These are phyloP conservation scores for Fusarium sororula DNA, from an alignment of 2,329 filamentous ascomycete species.

Conservation along the genomic window DNA sequence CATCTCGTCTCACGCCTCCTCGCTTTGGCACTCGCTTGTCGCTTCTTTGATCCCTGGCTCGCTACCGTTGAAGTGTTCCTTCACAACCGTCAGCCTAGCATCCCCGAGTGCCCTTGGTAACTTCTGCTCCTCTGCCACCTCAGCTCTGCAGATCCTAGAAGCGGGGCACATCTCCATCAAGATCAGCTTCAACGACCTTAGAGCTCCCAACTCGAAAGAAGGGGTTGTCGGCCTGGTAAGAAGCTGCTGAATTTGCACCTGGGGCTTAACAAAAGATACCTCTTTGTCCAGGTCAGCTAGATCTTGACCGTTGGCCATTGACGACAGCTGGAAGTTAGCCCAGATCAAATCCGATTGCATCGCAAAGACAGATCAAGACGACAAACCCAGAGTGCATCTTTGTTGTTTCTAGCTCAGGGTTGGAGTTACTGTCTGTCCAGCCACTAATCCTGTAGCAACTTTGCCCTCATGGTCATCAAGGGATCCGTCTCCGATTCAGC, in stretches of 20 bases:
- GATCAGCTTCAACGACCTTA: slow-evolving; percentile 24
- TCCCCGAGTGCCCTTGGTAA: slow-evolving; percentile 11
- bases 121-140: slow-evolving; percentile 29
- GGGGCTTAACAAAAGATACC: background rate
- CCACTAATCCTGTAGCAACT: slow-evolving; percentile 37
- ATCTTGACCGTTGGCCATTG: slow-evolving; percentile 2
- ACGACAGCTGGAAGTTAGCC: background rate
- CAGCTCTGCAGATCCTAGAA: slow-evolving; percentile 35
- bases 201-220: slow-evolving; percentile 10
- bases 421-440: slow-evolving; percentile 26
- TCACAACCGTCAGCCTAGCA: slow-evolving; percentile 15
- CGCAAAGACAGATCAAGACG: background rate
- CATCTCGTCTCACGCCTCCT: slow-evolving; percentile 58
- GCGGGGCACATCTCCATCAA: slow-evolving; percentile 32
- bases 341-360: slow-evolving; percentile 5
- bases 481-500: slow-evolving; percentile 54
- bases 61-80: slow-evolving; percentile 13
- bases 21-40: slow-evolving; percentile 48
- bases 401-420: slow-evolving; percentile 22
- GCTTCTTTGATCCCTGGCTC: slow-evolving; percentile 28
- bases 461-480: slow-evolving; percentile 64
- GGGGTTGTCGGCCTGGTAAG: slow-evolving; percentile 5
- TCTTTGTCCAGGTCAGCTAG: background rate
- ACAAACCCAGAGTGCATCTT: background rate
- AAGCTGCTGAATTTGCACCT: background rate